Conservation (phyloP, 1,284 basidiomycete species). For the Coniferiporia weirii region DNA sequence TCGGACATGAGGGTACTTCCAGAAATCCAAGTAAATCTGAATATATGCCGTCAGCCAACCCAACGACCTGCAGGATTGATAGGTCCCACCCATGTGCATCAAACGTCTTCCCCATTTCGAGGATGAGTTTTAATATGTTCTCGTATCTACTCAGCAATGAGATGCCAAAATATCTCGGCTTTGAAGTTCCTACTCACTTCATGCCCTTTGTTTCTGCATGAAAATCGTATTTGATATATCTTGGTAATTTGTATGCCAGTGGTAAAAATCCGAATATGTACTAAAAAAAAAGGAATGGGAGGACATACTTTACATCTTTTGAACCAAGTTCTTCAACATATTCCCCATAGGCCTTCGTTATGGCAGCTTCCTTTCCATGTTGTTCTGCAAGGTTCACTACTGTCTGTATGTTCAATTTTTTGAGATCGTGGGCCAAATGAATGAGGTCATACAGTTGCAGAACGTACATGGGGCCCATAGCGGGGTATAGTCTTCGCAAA, state of each 20-base stretch:
- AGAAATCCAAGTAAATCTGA: conserved; percentile 82
- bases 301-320: conserved; percentile 55
- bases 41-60: conserved; percentile 6
- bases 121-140: conserved; percentile 79
- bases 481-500: conserved; percentile 60
- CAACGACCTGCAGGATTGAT: not conserved
- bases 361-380: conserved; percentile 78
- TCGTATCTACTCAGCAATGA: conserved; percentile 57
- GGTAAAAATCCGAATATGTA: not conserved
- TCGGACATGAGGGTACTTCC: conserved; percentile 66
- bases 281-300: not conserved
- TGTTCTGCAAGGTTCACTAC: conserved; percentile 89
- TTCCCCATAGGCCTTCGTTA: conserved; percentile 77
- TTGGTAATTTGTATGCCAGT: conserved; percentile 23
- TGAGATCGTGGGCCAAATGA: not conserved
- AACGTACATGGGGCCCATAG: conserved; percentile 74
- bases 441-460: not conserved
- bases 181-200: conserved; percentile 51
- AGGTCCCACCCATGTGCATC: conserved; percentile 64
- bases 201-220: conserved; percentile 87
- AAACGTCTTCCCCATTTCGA: conserved; percentile 67
- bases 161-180: not conserved
- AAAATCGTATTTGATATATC: conserved; percentile 82
- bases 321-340: conserved; percentile 56
- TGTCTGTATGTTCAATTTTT: conserved; percentile 39